A percentile compares a stretch with the other conserved stretches of the same genome.
phyloP scores from a whole-genome alignment of 257 asterid genomes.

The Nicotiana knightiana region DNA sequence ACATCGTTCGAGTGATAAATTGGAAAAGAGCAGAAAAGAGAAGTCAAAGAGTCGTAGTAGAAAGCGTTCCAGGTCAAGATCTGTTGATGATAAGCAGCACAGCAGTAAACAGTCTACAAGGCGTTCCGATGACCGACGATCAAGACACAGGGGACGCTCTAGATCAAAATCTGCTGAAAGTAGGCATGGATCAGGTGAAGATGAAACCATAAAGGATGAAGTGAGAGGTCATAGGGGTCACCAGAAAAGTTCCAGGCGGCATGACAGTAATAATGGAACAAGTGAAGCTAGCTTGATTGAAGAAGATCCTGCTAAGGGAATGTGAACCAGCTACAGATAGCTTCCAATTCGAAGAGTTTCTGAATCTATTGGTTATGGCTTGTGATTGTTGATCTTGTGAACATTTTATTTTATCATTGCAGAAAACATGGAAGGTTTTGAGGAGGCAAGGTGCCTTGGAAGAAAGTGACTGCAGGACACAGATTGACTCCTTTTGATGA shows the following conservation, averaged over 20 bases:
- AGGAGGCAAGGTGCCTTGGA: slow-evolving; percentile 8
- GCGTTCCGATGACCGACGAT: slow-evolving; percentile 42
- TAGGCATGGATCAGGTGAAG: slow-evolving; percentile 29
- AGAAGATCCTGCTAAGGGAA: slow-evolving; percentile 13
- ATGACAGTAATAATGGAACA: slow-evolving; percentile 10
- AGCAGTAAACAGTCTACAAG: slow-evolving; percentile 30
- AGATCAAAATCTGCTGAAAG: slow-evolving; percentile 52
- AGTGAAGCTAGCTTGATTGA: slow-evolving; percentile 14
- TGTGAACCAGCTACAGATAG: slow-evolving; percentile 15
- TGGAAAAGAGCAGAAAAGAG: slow-evolving; percentile 42
- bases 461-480: slow-evolving; percentile 22
- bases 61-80: slow-evolving; percentile 39
- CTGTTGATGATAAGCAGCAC: slow-evolving; percentile 22
- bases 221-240: slow-evolving; percentile 29
- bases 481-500: slow-evolving; percentile 25
- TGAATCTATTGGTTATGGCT: slow-evolving; percentile 5
- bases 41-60: slow-evolving; percentile 44
- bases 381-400: slow-evolving; percentile 22
- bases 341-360: slow-evolving; percentile 25
- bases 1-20: slow-evolving; percentile 26
- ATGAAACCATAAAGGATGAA: slow-evolving; percentile 32
- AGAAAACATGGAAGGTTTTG: slow-evolving; percentile 8
- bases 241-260: slow-evolving; percentile 15
- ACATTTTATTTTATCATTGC: slow-evolving; percentile 13
- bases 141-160: slow-evolving; percentile 49